Conservation (phyloP, 306 rosid species). For the Vigna reflexopilosa region DNA sequence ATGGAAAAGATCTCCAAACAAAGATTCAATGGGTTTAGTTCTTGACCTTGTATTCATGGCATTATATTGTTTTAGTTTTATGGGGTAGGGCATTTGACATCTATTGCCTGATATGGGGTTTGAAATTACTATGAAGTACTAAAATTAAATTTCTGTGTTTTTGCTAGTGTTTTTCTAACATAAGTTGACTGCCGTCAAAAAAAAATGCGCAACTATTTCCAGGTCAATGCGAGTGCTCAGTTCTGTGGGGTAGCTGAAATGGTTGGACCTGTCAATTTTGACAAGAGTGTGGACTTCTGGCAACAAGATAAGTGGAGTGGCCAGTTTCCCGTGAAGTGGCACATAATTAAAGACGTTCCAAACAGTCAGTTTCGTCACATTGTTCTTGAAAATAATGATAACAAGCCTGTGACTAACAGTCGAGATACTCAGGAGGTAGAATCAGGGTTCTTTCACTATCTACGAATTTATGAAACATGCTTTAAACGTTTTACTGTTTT, state of each 20-base stretch:
- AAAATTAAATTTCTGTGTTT: background rate
- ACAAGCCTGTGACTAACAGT: constrained; percentile 94
- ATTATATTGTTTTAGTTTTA: constrained; percentile 36
- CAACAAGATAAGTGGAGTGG: constrained; percentile 97
- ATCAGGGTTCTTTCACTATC: constrained; percentile 19
- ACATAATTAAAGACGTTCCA: constrained; percentile 82
- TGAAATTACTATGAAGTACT: constrained; percentile 6
- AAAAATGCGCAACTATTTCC: constrained; percentile 10
- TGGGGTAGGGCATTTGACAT: constrained; percentile 35
- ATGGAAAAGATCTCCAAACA: background rate
- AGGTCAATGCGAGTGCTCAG: constrained; percentile 97
- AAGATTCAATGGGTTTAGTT: background rate
- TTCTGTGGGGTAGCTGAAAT: constrained; percentile 96
- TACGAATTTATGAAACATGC: constrained; percentile 15
- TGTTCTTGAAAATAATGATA: constrained; percentile 85
- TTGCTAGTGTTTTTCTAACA: constrained; percentile 21
- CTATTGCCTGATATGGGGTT: constrained; percentile 17
- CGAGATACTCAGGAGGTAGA: constrained; percentile 94
- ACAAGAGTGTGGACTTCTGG: constrained; percentile 87
- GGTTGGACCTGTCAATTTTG: constrained; percentile 91
- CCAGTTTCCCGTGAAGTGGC: constrained; percentile 90
- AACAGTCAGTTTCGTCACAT: constrained; percentile 92
- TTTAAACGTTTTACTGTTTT: constrained; percentile 16
- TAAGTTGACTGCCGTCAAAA: constrained; percentile 13
- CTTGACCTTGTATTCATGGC: constrained; percentile 39